Conservation (phyloP, 768 basidiomycete species). For the Phylloporus scabripes region DNA sequence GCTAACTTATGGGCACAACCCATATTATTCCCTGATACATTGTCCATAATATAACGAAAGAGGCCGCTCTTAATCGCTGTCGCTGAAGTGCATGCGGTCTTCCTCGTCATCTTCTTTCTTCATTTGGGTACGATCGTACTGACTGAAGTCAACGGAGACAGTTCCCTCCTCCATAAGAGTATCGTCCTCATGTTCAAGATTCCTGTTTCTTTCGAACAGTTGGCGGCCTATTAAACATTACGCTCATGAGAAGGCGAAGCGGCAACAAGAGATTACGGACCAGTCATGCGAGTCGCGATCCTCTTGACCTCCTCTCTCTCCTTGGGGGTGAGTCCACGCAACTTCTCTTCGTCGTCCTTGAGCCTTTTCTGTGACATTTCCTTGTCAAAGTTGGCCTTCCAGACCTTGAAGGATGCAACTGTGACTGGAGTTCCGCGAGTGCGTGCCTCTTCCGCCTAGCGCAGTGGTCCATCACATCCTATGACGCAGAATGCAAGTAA, state of each 20-base stretch:
- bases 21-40: slow-evolving; percentile 5
- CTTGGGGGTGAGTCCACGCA: slow-evolving; percentile 65
- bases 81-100: slow-evolving; percentile 68
- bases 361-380: slow-evolving; percentile 54
- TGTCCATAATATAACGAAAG: not conserved
- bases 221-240: slow-evolving; percentile 64
- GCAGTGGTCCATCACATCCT: slow-evolving; percentile 3
- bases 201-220: slow-evolving; percentile 80
- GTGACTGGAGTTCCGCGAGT: slow-evolving; percentile 94
- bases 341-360: slow-evolving; percentile 72
- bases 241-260: slow-evolving; percentile 4
- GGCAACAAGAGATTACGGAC: slow-evolving; percentile 37
- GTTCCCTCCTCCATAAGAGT: slow-evolving; percentile 78
- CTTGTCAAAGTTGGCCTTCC: slow-evolving; percentile 76
- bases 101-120: slow-evolving; percentile 56
- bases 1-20: slow-evolving; percentile 6
- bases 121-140: slow-evolving; percentile 69
- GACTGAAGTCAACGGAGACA: slow-evolving; percentile 81
- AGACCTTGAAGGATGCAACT: slow-evolving; percentile 66
- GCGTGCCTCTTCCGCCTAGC: slow-evolving; percentile 78
- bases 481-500: not conserved
- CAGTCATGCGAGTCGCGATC: slow-evolving; percentile 54
- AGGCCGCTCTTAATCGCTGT: slow-evolving; percentile 62
- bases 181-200: slow-evolving; percentile 70
- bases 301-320: slow-evolving; percentile 84